Evolutionary conservation across 495 filamentous ascomycete genomes (phyloP).

Genomic region (Annulohypoxylon moriforme): DNA sequence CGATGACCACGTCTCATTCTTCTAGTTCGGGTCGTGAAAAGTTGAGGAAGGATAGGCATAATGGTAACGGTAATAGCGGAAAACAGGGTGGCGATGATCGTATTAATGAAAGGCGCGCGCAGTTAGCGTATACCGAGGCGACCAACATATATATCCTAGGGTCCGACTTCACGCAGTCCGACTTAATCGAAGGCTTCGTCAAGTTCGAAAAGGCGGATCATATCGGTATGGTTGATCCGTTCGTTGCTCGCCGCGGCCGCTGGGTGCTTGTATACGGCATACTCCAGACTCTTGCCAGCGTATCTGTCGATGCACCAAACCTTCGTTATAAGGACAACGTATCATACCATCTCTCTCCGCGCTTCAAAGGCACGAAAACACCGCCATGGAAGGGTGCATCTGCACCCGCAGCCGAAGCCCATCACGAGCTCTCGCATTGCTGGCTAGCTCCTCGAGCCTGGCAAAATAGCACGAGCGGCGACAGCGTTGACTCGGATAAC

Average conservation of each 20-base stretch:
- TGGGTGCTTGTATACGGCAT: conserved; percentile 81
- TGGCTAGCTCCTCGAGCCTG: conserved; percentile 66
- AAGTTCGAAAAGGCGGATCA: conserved; percentile 71
- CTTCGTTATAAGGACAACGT: conserved; percentile 69
- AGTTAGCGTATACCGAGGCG: conserved; percentile 72
- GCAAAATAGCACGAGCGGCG: conserved; percentile 50
- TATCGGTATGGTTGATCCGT: conserved; percentile 62
- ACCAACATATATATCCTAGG: conserved; percentile 75
- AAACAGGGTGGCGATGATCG: conserved; percentile 44
- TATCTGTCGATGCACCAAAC: conserved; percentile 73
- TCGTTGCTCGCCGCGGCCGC: conserved; percentile 70
- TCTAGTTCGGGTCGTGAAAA: conserved; percentile 41
- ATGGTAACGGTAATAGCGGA: conserved; percentile 25
- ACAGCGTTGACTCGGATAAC: conserved; percentile 50
- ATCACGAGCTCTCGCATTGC: conserved; percentile 70
- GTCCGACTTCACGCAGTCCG: conserved; percentile 62
- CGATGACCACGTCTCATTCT: conserved; percentile 44
- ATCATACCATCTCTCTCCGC: conserved; percentile 71
- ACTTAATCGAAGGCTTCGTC: conserved; percentile 70
- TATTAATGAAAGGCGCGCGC: conserved; percentile 59
- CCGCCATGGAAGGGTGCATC: conserved; percentile 68
- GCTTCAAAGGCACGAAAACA: conserved; percentile 63
- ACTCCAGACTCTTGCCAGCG: conserved; percentile 73
- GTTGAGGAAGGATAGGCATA: conserved; percentile 52
- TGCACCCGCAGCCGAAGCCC: conserved; percentile 56